Evolutionary conservation across 2,329 filamentous ascomycete species (phyloP), one percentile per base, ranked within the genome.

Genomic region (Claviceps sp.): DNA sequence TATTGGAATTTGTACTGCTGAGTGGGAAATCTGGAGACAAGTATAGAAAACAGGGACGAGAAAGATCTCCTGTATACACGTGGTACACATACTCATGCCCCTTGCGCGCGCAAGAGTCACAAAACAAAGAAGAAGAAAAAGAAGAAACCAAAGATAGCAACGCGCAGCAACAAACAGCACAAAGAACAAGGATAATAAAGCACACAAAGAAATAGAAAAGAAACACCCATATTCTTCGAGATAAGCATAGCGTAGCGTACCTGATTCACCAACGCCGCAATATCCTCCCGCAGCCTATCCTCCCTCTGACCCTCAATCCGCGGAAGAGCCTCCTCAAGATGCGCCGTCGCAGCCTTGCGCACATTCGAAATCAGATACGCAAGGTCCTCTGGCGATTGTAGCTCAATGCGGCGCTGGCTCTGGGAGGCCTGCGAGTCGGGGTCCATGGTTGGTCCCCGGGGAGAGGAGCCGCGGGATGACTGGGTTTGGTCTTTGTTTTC

Each of bases 331-430:
- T 78, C 75, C 65, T 82, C 74, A 54, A 91, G 76, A 63, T 81
- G 84, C 60, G 79, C 76, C 45, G 77, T 74, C 11, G 86, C 85
- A 52, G 82, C 81, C 65, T 75, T 75, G 62, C 82, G 81, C 56
- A 87, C 79, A 62, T 87, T 87, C 57, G 75, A 70, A 59, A 86
- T 75, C 30, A 91, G 77, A 67, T 83, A 87, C 52, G 76, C 70
- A 37, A 90, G 75, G 67, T 91, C 87, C 48, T 84, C 80, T 43
- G 81, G 78, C n/a, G 78, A 77, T 70, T 90, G 86, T 49, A 91
- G 79, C 70, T 90, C 87, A 65, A 91, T 85, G 69, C 82, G 85
- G 65, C 87, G 82, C 67, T 89, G 81, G 58, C 67, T 66, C 40
- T 70, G 64, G 8, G 66, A 61, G 53, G 65, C 59, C 52, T 63